phyloP scores from a whole-genome alignment of 208 protist genomes.

The Crithidia bombi region DNA sequence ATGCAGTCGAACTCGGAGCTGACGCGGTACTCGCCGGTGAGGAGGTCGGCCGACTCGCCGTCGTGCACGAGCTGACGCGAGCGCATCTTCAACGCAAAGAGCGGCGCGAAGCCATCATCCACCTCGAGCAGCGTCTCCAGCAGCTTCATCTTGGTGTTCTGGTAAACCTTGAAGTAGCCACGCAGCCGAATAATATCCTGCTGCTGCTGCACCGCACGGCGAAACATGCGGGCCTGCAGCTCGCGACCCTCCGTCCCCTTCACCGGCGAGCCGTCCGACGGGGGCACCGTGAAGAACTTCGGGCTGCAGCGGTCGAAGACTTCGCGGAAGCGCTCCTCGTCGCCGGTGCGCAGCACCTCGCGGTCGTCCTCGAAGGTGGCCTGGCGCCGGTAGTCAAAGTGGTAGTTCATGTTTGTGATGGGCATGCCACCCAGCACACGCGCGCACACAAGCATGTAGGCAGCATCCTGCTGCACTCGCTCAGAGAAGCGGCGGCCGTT shows the following conservation, averaged over 20 bases:
- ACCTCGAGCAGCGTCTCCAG: conserved; percentile 82
- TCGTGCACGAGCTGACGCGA: conserved; percentile 90
- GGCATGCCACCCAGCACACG: conserved; percentile 85
- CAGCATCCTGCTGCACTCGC: conserved; percentile 80
- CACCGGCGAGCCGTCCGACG: conserved; percentile 52
- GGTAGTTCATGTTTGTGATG: conserved; percentile 66
- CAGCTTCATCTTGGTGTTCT: conserved; percentile 85
- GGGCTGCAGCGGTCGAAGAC: conserved; percentile 91
- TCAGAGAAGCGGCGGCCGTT: conserved; percentile 83
- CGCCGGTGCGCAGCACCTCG: conserved; percentile 74
- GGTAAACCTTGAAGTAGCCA: conserved; percentile 90
- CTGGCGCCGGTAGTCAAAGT: conserved; percentile 61
- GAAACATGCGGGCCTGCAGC: conserved; percentile 90
- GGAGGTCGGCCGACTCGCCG: conserved; percentile 71
- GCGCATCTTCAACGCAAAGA: conserved; percentile 88
- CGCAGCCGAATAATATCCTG: conserved; percentile 87
- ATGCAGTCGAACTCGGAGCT: conserved; percentile 85
- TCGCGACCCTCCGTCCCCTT: conserved; percentile 87
- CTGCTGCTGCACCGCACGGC: conserved; percentile 89
- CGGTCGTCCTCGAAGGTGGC: conserved; percentile 85
- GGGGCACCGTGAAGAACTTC: conserved; percentile 86
- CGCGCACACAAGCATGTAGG: conserved; percentile 83
- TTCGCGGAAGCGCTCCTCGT: conserved; percentile 91
- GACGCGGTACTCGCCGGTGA: conserved; percentile 73
- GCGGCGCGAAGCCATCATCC: conserved; percentile 77